Base-by-base conservation (phyloP, 805 yeast species). In the Candida koratica region DNA sequence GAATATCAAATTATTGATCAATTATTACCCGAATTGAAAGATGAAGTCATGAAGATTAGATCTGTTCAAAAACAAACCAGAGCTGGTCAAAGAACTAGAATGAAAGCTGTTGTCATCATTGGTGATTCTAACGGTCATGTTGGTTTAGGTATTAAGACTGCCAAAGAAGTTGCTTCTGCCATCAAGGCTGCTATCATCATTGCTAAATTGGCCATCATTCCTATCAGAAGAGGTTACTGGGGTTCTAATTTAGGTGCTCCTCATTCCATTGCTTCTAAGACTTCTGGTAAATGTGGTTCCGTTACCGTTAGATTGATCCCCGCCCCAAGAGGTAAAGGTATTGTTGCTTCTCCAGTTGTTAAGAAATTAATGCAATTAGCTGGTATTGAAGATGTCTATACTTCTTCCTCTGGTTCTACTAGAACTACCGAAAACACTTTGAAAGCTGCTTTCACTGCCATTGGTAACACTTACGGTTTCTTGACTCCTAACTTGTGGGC, bases 141-240 rank as follows among this genome's bases (percentile, higher is more conserved):
- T 75, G 98, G 98, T 86, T 84, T 93, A 70, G 98, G 98, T 79
- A 88, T 93, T 79, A 93, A 93, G 88, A 90, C 97, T 71, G 96
- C 98, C 63, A 93, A 93, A 88, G 98, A 93, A 79, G 97, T 93
- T 66, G 98, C 98, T 61, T 88, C 97, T 64, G 97, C 98, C 69
- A 93, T 93, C 79, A 88, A 96, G 78, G 96, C 97, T 61, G 98
- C 97, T 62, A 90, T 93, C 78, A 81, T 88, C 81, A 88, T 93
- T 68, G 98, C 98, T 72, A 93, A 93, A 81, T 82, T 93, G 67
- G 84, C 96, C 57, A 84, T 93, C 74, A 88, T 93, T 70, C 98
- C 98, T 69, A 90, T 93, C 79, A 90, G 98, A 84, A 88, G 98
- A 83, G 98, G 98, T 80, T 93, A 93, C 93, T 93, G 98, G 98